Percentiles rank a stretch among this genome's conserved stretches.
These are phyloP conservation scores for Cajanus cajan DNA, from an alignment of 306 rosid genomes.

Conservation along the genomic window DNA sequence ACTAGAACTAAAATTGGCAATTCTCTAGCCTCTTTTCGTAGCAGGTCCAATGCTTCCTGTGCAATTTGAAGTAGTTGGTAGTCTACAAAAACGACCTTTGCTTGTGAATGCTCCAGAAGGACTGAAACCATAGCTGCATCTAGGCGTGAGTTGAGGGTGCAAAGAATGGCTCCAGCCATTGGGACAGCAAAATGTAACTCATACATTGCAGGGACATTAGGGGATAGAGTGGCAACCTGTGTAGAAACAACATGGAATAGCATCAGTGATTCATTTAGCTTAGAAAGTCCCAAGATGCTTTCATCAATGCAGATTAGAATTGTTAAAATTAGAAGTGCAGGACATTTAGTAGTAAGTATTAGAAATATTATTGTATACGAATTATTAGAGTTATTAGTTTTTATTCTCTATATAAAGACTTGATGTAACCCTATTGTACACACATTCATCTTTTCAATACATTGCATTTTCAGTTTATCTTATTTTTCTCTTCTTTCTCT, in stretches of 20 bases:
- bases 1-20: slow-evolving; percentile 59
- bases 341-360: background rate
- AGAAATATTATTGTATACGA: too few relatives aligned
- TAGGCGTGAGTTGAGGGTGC: slow-evolving; percentile 68
- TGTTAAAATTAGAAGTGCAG: background rate
- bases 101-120: slow-evolving; percentile 62
- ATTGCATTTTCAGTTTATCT: too few relatives aligned
- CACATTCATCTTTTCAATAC: too few relatives aligned
- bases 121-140: slow-evolving; percentile 58
- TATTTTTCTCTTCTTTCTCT: too few relatives aligned
- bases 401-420: too few relatives aligned
- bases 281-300: background rate
- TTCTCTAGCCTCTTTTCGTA: slow-evolving; percentile 27
- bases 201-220: slow-evolving; percentile 86
- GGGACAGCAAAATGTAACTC: slow-evolving; percentile 96
- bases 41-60: slow-evolving; percentile 50
- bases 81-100: slow-evolving; percentile 74
- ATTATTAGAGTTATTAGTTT: too few relatives aligned
- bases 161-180: slow-evolving; percentile 85
- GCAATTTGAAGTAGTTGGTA: slow-evolving; percentile 61
- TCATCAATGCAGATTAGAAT: background rate
- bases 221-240: slow-evolving; percentile 82
- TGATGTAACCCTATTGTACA: too few relatives aligned
- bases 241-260: slow-evolving; percentile 22
- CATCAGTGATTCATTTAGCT: slow-evolving; percentile 4